Percentiles rank a stretch among this genome's conserved stretches.
These are phyloP conservation scores for Poronia punctata DNA, from an alignment of 495 filamentous ascomycete species.

Conservation along the genomic window DNA sequence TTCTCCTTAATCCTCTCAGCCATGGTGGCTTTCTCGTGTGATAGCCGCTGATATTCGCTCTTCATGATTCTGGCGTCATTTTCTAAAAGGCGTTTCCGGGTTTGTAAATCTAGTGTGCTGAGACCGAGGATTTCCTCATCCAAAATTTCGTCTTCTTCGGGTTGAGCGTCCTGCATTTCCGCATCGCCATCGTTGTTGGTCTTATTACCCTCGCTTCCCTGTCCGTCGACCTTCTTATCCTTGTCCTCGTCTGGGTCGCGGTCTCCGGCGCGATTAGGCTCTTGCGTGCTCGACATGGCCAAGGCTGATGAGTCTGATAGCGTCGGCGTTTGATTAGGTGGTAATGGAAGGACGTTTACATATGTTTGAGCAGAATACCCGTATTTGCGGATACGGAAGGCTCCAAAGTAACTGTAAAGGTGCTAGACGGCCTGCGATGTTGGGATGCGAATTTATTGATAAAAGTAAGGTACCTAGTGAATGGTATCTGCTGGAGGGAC, in stretches of 20 bases:
- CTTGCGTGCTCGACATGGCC: conserved; percentile 78
- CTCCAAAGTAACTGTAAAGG: too few relatives aligned
- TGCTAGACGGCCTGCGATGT: too few relatives aligned
- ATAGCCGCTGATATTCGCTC: conserved; percentile 90
- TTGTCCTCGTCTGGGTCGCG: conserved; percentile 60
- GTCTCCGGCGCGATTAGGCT: conserved; percentile 63
- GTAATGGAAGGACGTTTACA: too few relatives aligned
- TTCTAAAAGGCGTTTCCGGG: conserved; percentile 78
- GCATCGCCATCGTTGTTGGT: conserved; percentile 64
- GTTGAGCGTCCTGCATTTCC: conserved; percentile 78
- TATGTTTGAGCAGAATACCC: too few relatives aligned
- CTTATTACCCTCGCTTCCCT: conserved; percentile 59
- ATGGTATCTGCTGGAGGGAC: too few relatives aligned
- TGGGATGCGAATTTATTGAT: too few relatives aligned
- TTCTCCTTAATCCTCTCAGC: conserved; percentile 99
- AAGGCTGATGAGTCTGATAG: neutral
- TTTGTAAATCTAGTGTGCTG: conserved; percentile 88
- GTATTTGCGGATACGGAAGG: too few relatives aligned
- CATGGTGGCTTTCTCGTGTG: conserved; percentile 92
- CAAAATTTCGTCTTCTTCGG: conserved; percentile 69
- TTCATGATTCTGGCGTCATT: conserved; percentile 98
- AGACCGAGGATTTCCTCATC: conserved; percentile 87
- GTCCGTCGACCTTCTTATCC: conserved; percentile 64
- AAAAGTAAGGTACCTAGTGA: too few relatives aligned
- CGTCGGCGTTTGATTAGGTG: too few relatives aligned